A percentile compares a stretch with the other conserved stretches of the same genome.
phyloP scores from a whole-genome alignment of 106 monocot species.

The Vanilla planifolia region DNA sequence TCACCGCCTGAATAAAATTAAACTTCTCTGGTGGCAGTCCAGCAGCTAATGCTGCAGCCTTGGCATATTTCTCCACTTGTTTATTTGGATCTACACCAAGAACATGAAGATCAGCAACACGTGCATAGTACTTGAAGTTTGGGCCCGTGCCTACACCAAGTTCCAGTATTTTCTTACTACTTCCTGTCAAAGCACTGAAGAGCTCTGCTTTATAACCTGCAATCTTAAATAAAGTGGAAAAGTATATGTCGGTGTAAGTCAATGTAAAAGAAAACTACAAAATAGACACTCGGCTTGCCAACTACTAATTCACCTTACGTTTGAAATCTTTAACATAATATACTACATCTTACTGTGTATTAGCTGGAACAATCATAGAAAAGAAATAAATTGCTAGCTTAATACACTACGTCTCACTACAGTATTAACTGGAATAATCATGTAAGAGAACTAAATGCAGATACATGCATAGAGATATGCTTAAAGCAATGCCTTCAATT shows the following conservation, averaged over 20 bases:
- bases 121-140: conserved; percentile 80
- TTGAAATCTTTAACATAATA: too few relatives aligned
- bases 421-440: too few relatives aligned
- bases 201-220: conserved; percentile 54
- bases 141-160: conserved; percentile 88
- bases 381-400: too few relatives aligned
- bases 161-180: conserved; percentile 59
- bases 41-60: conserved; percentile 35
- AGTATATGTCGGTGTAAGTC: not conserved
- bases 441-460: too few relatives aligned
- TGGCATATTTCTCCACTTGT: conserved; percentile 77
- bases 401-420: too few relatives aligned
- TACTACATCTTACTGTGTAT: too few relatives aligned
- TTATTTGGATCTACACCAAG: conserved; percentile 79
- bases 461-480: too few relatives aligned
- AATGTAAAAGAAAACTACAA: not conserved
- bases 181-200: conserved; percentile 29
- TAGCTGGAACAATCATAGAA: too few relatives aligned
- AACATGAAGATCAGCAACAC: conserved; percentile 24
- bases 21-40: conserved; percentile 47
- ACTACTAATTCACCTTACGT: not conserved
- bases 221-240: conserved; percentile 42
- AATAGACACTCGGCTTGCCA: not conserved
- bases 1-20: conserved; percentile 69
- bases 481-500: too few relatives aligned